These are phyloP conservation scores for Cyclostephanos tholiformis DNA, from an alignment of 108 stramenopile species.

Conservation along the genomic window DNA sequence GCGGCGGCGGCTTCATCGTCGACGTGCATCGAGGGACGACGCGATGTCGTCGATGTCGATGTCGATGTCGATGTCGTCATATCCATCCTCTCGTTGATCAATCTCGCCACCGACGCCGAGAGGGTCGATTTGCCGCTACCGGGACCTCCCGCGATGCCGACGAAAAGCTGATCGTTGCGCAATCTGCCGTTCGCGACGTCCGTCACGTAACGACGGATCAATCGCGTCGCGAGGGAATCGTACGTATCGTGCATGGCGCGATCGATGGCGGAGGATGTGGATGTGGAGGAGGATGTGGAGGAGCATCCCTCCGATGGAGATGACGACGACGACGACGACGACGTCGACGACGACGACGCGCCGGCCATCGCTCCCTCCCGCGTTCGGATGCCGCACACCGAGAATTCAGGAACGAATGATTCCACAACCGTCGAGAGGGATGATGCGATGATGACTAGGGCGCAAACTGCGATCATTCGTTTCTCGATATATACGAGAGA, in stretches of 20 bases:
- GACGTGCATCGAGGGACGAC: no score
- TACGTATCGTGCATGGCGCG: slow-evolving; percentile 18
- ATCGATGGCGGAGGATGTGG: no score
- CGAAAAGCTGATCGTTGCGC: slow-evolving; percentile 44
- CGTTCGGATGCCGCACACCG: background rate
- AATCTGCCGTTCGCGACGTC: background rate
- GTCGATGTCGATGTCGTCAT: background rate
- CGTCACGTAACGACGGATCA: slow-evolving; percentile 23
- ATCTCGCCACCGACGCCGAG: slow-evolving; percentile 45
- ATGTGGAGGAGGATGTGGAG: no score
- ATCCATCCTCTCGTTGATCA: slow-evolving; percentile 33
- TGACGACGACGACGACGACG: background rate
- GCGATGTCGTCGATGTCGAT: slow-evolving; percentile 2
- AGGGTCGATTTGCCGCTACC: slow-evolving; percentile 74
- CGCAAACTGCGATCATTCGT: background rate
- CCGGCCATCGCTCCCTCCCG: no score
- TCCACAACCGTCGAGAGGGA: background rate
- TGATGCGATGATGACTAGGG: background rate
- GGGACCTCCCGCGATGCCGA: slow-evolving; percentile 69
- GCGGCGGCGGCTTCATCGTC: no score
- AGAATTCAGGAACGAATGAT: background rate
- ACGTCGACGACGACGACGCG: background rate
- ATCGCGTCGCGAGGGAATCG: slow-evolving; percentile 35
- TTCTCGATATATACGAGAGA: no score
- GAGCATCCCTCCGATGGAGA: background rate